A percentile compares a stretch with the other conserved stretches of the same genome.
Conservation (phyloP, 305 asterid species). For the Plantago coronopus region DNA sequence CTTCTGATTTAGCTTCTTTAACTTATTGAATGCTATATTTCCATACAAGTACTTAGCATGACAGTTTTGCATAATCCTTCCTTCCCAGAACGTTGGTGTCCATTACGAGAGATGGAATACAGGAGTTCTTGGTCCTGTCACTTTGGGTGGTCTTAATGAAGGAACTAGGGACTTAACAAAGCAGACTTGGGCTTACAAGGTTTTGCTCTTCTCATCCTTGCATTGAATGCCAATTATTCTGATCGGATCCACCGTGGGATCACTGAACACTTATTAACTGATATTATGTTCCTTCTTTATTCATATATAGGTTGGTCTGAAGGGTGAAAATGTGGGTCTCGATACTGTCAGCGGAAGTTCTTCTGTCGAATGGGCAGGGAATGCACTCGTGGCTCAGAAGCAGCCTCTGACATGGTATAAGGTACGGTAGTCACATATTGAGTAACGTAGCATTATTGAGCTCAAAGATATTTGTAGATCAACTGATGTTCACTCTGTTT, state of each 20-base stretch:
- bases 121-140: constrained; percentile 87
- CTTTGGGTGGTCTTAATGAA: constrained; percentile 60
- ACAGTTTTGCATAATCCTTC: not conserved
- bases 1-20: constrained; percentile 1
- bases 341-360: constrained; percentile 56
- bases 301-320: constrained; percentile 55
- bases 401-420: constrained; percentile 90
- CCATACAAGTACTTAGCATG: not conserved
- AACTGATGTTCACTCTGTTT: not conserved
- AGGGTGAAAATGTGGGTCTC: constrained; percentile 62
- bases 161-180: constrained; percentile 71
- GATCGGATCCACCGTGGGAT: not conserved
- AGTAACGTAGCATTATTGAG: not conserved
- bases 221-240: not conserved
- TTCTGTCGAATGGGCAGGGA: constrained; percentile 68
- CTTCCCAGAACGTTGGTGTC: constrained; percentile 65
- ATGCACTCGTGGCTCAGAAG: constrained; percentile 53
- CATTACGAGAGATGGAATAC: constrained; percentile 76
- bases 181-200: constrained; percentile 89
- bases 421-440: constrained; percentile 31
- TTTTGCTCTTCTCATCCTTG: constrained; percentile 15
- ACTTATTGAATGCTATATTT: not conserved
- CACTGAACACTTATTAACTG: not conserved
- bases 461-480: not conserved
- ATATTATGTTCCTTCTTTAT: not conserved